Conservation (phyloP, 495 filamentous ascomycete genomes). For the Penicillium atrosanguineum region DNA sequence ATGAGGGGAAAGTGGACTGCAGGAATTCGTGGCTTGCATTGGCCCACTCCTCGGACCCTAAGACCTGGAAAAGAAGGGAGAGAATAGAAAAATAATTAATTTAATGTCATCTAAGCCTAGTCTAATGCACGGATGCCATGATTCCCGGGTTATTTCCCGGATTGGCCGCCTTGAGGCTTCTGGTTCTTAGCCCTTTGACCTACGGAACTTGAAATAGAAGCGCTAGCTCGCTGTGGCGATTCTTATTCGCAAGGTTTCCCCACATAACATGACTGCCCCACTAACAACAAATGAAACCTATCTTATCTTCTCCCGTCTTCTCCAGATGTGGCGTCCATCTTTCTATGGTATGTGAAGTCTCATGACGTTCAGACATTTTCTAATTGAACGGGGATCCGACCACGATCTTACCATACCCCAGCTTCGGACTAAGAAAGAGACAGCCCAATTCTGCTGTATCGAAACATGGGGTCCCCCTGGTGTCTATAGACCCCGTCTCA, state of each 20-base stretch:
- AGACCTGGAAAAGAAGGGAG: not conserved
- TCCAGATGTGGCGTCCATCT: not conserved
- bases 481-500: slow-evolving; percentile 1
- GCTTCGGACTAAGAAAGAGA: not conserved
- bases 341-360: not conserved
- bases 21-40: slow-evolving; percentile 10
- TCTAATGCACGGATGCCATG: slow-evolving; percentile 10
- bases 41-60: slow-evolving; percentile 1
- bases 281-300: slow-evolving; percentile 16
- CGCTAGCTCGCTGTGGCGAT: not conserved
- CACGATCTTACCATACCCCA: not conserved
- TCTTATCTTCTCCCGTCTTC: slow-evolving; percentile 1
- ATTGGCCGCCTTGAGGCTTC: slow-evolving; percentile 2
- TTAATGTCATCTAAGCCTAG: not conserved
- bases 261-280: slow-evolving; percentile 9
- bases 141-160: not conserved
- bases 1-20: not conserved
- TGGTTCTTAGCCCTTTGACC: not conserved
- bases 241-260: slow-evolving; percentile 30
- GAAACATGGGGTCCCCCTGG: not conserved
- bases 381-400: slow-evolving; percentile 1
- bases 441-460: not conserved
- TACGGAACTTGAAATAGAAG: slow-evolving; percentile 6
- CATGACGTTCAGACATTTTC: not conserved
- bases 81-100: not conserved